A percentile compares a stretch with the other conserved stretches of the same genome.
These are phyloP conservation scores for Fraxinus floribunda DNA, from an alignment of 305 asterid species.

Conservation along the genomic window DNA sequence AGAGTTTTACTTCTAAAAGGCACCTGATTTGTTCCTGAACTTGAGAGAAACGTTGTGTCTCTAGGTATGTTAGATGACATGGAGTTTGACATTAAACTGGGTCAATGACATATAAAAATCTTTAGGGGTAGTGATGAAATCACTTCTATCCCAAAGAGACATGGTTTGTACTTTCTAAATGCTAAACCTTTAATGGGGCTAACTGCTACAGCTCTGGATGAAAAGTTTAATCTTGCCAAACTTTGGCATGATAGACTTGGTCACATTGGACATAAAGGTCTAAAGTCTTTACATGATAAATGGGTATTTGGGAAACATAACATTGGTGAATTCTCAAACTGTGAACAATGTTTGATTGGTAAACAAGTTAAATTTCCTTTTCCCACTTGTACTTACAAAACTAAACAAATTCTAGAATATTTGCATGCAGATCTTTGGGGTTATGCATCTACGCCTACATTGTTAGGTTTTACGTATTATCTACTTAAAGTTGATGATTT, in stretches of 20 bases:
- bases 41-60: too few species aligned
- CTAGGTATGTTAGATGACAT: neutral
- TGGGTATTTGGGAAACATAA: neutral
- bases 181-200: neutral
- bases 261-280: neutral
- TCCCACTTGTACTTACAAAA: neutral
- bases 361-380: neutral
- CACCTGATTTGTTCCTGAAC: neutral
- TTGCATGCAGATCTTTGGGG: neutral
- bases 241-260: neutral
- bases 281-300: too few species aligned
- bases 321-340: neutral
- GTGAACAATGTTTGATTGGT: neutral
- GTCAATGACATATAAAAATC: too few species aligned
- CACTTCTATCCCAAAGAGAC: too few species aligned
- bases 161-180: too few species aligned
- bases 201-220: neutral
- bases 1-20: neutral
- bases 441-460: neutral
- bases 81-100: too few species aligned
- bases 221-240: too few species aligned
- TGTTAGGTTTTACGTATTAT: neutral
- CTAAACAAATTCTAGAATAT: neutral
- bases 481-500: neutral
- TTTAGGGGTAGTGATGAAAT: too few species aligned